A percentile compares a stretch with the other conserved stretches of the same genome.
These are phyloP conservation scores for Metschnikowia peoriensis DNA, from an alignment of 805 yeast genomes.

Conservation along the genomic window DNA sequence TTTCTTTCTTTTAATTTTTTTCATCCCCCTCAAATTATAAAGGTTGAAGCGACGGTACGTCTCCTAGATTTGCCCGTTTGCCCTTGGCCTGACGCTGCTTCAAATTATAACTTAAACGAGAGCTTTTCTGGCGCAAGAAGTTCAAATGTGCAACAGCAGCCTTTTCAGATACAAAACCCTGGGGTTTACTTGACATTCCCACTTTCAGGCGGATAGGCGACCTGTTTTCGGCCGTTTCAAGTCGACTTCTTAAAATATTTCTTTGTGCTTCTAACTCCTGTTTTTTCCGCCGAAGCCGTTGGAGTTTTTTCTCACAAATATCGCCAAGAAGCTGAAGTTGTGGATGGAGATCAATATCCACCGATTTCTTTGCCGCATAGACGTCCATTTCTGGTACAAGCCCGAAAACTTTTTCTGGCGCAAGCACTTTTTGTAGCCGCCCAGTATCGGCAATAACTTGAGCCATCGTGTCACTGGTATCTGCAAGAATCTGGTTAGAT, in stretches of 20 bases:
- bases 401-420: slow-evolving; percentile 48
- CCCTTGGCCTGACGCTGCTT: neutral
- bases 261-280: slow-evolving; percentile 33
- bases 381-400: slow-evolving; percentile 50
- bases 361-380: slow-evolving; percentile 28
- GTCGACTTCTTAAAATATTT: slow-evolving; percentile 41
- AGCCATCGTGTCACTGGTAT: slow-evolving; percentile 33
- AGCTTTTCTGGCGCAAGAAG: slow-evolving; percentile 42
- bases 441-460: slow-evolving; percentile 39
- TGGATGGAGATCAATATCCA: slow-evolving; percentile 41
- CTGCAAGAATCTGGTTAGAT: slow-evolving; percentile 32
- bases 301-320: slow-evolving; percentile 32
- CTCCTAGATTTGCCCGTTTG: slow-evolving; percentile 13
- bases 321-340: slow-evolving; percentile 33
- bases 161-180: slow-evolving; percentile 26
- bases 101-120: slow-evolving; percentile 31
- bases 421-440: slow-evolving; percentile 39
- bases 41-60: slow-evolving; percentile 13
- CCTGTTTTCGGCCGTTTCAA: slow-evolving; percentile 21
- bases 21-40: neutral
- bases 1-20: no score
- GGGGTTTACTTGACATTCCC: slow-evolving; percentile 11
- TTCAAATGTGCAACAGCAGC: slow-evolving; percentile 38
- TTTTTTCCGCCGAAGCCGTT: slow-evolving; percentile 31
- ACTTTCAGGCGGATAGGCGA: slow-evolving; percentile 9